These are phyloP conservation scores for Chlamydomonas schloesseri DNA, from an alignment of 139 green algal species.

Conservation along the genomic window DNA sequence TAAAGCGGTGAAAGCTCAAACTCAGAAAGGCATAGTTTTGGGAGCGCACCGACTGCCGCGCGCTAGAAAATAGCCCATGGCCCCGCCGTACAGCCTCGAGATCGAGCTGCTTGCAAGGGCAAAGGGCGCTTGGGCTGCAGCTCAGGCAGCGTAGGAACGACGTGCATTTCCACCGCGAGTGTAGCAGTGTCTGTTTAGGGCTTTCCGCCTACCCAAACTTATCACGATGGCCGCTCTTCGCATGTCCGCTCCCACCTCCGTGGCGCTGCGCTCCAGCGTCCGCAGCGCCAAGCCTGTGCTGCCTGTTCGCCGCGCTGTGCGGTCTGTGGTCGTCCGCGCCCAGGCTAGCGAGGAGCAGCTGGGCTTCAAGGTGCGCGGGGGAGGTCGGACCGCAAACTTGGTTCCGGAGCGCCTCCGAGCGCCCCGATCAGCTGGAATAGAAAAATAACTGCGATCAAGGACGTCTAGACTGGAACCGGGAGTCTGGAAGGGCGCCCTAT, in stretches of 20 bases:
- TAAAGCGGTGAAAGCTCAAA: too few relatives aligned
- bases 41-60: too few relatives aligned
- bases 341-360: conserved; percentile 31
- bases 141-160: too few relatives aligned
- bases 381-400: background rate
- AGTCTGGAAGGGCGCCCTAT: background rate
- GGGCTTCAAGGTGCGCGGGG: conserved; percentile 23
- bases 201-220: too few relatives aligned
- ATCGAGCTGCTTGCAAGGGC: too few relatives aligned
- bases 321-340: conserved; percentile 20
- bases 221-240: conserved; percentile 32
- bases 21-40: too few relatives aligned
- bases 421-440: background rate
- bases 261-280: background rate
- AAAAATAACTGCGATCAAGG: background rate
- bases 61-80: too few relatives aligned
- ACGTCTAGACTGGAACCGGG: too few relatives aligned
- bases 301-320: background rate
- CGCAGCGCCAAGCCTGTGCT: conserved; percentile 29
- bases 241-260: conserved; percentile 3
- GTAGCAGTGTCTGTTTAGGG: too few relatives aligned
- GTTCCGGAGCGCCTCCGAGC: background rate
- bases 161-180: too few relatives aligned
- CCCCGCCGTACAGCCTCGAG: too few relatives aligned
- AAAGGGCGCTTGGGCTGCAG: too few relatives aligned